phyloP scores from a whole-genome alignment of 345 rosid species.

The Populus tremula region DNA sequence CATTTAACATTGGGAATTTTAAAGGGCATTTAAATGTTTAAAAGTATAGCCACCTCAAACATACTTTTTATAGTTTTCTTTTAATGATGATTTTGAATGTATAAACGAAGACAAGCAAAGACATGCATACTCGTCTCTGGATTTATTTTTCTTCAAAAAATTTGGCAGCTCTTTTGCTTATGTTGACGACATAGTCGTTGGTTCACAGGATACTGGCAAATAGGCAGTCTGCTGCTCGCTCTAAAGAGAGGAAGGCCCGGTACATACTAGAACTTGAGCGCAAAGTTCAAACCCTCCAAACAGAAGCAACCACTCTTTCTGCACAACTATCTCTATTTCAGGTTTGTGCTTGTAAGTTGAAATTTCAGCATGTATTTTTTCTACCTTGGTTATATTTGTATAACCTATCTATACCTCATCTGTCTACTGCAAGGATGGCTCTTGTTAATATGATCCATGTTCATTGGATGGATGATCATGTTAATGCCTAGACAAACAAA shows the following conservation, averaged over 20 bases:
- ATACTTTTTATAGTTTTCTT: background rate
- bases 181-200: background rate
- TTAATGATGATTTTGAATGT: background rate
- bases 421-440: background rate
- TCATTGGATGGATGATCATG: background rate
- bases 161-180: background rate
- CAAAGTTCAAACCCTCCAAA: slow-evolving; percentile 82
- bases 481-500: background rate
- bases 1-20: no score
- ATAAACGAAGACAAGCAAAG: background rate
- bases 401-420: background rate
- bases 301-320: slow-evolving; percentile 88
- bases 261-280: slow-evolving; percentile 78
- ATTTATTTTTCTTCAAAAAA: background rate
- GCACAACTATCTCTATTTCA: slow-evolving; percentile 82
- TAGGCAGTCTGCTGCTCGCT: slow-evolving; percentile 89
- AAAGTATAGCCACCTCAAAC: no score
- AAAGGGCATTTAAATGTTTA: background rate
- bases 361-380: background rate
- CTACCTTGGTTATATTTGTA: background rate
- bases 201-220: slow-evolving; percentile 72
- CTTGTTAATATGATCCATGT: background rate
- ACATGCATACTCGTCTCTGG: background rate
- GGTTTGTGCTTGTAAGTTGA: slow-evolving; percentile 30
- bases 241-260: slow-evolving; percentile 83